These are phyloP conservation scores for Pisolithus sp. DNA, from an alignment of 768 basidiomycete genomes.

Conservation along the genomic window DNA sequence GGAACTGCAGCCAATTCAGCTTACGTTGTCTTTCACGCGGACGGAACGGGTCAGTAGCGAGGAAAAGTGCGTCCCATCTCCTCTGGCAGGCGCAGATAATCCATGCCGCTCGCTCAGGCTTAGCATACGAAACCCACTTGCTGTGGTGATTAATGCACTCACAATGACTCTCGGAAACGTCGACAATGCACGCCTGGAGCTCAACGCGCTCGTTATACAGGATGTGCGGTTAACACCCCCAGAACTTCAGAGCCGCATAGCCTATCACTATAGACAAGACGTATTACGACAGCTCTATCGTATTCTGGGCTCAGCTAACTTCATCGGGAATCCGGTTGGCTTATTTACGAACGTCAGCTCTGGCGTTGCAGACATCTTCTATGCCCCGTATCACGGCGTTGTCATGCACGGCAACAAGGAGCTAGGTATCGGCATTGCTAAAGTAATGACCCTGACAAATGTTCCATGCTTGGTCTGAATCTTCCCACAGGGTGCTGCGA, in stretches of 20 bases:
- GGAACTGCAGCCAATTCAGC: slow-evolving; percentile 87
- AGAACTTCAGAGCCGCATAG: slow-evolving; percentile 77
- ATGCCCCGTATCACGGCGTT: slow-evolving; percentile 95
- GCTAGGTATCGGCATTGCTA: slow-evolving; percentile 88
- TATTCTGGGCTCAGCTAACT: slow-evolving; percentile 96
- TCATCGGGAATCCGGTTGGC: slow-evolving; percentile 93
- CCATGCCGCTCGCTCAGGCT: slow-evolving; percentile 36
- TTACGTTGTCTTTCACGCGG: slow-evolving; percentile 94
- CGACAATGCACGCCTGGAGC: slow-evolving; percentile 89
- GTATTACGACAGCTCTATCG: slow-evolving; percentile 91
- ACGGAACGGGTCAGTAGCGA: slow-evolving; percentile 91
- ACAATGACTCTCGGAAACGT: slow-evolving; percentile 97
- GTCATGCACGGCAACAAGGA: slow-evolving; percentile 96
- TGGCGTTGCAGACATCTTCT: slow-evolving; percentile 96
- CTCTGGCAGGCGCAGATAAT: neutral
- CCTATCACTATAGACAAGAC: slow-evolving; percentile 91
- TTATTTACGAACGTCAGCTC: slow-evolving; percentile 98
- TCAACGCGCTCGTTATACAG: slow-evolving; percentile 91
- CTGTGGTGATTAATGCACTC: slow-evolving; percentile 87
- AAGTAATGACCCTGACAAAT: slow-evolving; percentile 40
- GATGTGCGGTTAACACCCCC: slow-evolving; percentile 87
- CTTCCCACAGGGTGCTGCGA: slow-evolving; percentile 77
- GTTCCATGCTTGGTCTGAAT: slow-evolving; percentile 9
- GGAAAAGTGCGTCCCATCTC: slow-evolving; percentile 63
- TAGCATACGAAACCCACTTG: slow-evolving; percentile 82